Base-by-base conservation (phyloP, 2,329 filamentous ascomycete species). In the Pyrenochaeta sp. region DNA sequence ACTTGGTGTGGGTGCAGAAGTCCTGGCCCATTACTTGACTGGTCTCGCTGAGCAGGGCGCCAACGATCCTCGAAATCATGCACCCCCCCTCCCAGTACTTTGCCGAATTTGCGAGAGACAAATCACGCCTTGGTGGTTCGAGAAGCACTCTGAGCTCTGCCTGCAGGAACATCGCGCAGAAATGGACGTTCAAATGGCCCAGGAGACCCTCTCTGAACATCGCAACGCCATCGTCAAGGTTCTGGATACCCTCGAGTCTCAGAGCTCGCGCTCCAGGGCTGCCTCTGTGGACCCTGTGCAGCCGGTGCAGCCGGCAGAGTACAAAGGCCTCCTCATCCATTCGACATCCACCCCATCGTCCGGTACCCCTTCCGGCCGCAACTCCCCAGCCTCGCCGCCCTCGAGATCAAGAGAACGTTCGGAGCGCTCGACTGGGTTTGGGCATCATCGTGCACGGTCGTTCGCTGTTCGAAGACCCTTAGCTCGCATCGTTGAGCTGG, bases 41-140 rank as follows among this genome's bases (percentile, higher is more conserved):
- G 88, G 89, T 59, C 84, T 99, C 36, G 92, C 95, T 47, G 95
- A 99, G 74, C 88, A 89, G 40, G 92, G 91, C 49, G 84, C 89
- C 28, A 90, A 91, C 40, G 92, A 88, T 69, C 88, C 91, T 22
- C 86, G 86, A 49, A 88, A 90, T 70, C 89, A 93, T 74, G 89
- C 92, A 9, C 92, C 92, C 2, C 93, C 94, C 0, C 83, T 88
- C 10, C 92, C 93, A 0, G 90, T 98, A 4, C 86, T 99, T 15
- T 99, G 95, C 77, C 92, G 95, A 51, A 98, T 99, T 54, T 99
- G 95, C 77, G 95, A 99, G 76, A 91, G 95, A 52, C 92, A 97
- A 62, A 98, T 99, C 59, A 92, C 92, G 4, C 93, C 94, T 0
- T 99, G 95, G 95, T 99, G 95, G 96, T 99, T 99, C 69, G 95